These are phyloP conservation scores for Eucalyptus lansdowneana DNA, from an alignment of 345 rosid species.

Conservation along the genomic window DNA sequence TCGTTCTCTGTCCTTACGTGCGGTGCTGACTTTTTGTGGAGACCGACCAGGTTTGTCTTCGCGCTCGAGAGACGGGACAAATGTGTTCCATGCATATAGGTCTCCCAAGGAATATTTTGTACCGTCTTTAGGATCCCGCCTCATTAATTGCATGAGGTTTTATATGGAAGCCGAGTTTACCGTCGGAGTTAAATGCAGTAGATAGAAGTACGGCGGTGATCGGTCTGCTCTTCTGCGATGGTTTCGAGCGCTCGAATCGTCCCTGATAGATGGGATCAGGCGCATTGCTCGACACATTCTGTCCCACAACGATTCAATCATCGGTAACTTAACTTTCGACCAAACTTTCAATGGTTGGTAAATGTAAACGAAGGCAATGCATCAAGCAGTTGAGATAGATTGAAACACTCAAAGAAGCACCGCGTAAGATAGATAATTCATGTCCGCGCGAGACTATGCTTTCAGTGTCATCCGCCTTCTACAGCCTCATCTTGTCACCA, in stretches of 20 bases:
- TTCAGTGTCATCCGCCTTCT: background rate
- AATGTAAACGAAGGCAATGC: background rate
- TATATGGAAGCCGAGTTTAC: background rate
- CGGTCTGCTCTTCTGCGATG: background rate
- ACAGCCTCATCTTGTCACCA: background rate
- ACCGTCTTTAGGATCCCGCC: background rate
- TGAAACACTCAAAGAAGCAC: background rate
- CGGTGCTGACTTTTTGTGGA: background rate
- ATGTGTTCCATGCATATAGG: background rate
- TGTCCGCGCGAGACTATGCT: background rate
- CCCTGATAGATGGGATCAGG: background rate
- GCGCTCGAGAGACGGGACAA: background rate
- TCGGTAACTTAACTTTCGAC: background rate
- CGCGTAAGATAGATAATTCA: background rate
- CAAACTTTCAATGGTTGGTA: background rate
- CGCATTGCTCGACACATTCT: background rate
- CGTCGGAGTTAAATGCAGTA: background rate
- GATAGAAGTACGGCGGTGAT: background rate
- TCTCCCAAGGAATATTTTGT: background rate
- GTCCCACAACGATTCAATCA: background rate
- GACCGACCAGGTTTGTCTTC: background rate
- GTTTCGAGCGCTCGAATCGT: background rate
- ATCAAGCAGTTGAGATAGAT: background rate
- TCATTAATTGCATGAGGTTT: background rate
- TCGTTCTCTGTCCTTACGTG: background rate